Evolutionary conservation across 495 filamentous ascomycete genomes (phyloP), one percentile per base, ranked within the genome.

Genomic region (Lepidopterella palustris): DNA sequence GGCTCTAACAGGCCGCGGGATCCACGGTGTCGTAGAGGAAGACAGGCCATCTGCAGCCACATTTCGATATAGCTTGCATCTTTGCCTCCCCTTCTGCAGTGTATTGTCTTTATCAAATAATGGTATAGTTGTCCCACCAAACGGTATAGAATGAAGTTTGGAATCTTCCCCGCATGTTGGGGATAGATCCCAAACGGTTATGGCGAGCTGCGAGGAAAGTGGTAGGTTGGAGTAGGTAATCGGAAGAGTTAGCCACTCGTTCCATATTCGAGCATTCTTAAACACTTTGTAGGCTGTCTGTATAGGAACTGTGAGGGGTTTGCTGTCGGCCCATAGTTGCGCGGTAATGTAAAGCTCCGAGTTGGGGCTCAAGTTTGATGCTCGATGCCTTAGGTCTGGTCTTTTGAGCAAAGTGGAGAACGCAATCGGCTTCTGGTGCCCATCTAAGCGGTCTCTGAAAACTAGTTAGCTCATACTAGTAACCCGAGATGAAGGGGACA

Each of bases 181-280:
- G 5, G 89, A 93, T 23, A 97, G 71, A 68, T 99, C 93, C 95
- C 93, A 97, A 55, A 97, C 74, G 10, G 93, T 99, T 47, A 99
- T 88, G 10, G 95, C 93, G 27, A 99, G 79, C 66, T 90, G 88
- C 1, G 90, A 81, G 58, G 84, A 85, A 26, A 87, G 74, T 21
- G 92, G 90, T 3, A 92, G 80, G 50, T 85, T 84, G 47, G 88
- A 84, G 63, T 96, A 90, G 1, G 79, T 80, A 66, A 96, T 82
- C 11, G 95, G 92, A 48, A 99, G 73, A 10, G 84, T 83, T 26
- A 99, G 81, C 95, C 95, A 99, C 75, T 99, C 93, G 69, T 92
- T 92, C 93, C 93, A 99, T 67, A 76, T 80, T 66, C 95, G 83
- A 53, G 83, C 80, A 24, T 77, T 79, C 66, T 90, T 91, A 66